A percentile compares a stretch with the other conserved stretches of the same genome.
These are phyloP conservation scores for Lindgomyces ingoldianus DNA, from an alignment of 495 filamentous ascomycete species.

Conservation along the genomic window DNA sequence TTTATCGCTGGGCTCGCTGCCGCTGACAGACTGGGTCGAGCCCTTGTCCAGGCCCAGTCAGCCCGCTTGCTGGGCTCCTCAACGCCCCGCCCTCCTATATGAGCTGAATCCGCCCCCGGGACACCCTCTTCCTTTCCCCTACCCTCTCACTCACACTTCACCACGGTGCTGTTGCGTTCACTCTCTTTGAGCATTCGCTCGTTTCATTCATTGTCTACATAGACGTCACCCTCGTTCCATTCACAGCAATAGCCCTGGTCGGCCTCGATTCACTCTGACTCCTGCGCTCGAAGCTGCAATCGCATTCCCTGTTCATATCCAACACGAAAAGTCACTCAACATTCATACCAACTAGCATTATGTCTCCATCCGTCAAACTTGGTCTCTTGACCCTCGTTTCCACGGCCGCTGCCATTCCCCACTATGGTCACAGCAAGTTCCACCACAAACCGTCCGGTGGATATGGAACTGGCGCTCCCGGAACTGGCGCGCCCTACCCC, in stretches of 20 bases:
- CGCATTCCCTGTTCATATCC: constrained; percentile 11
- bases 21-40: background rate
- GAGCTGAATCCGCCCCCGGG: constrained; percentile 14
- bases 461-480: constrained; percentile 23
- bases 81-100: constrained; percentile 24
- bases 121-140: constrained; percentile 15
- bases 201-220: constrained; percentile 41
- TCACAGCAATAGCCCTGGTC: constrained; percentile 44
- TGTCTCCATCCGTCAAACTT: constrained; percentile 34
- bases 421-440: constrained; percentile 15
- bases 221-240: constrained; percentile 23
- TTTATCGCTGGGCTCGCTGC: constrained; percentile 15
- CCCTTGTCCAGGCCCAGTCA: constrained; percentile 10
- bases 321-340: constrained; percentile 3
- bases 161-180: constrained; percentile 36
- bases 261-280: constrained; percentile 26
- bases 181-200: constrained; percentile 46
- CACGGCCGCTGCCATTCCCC: constrained; percentile 30
- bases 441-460: constrained; percentile 24
- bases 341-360: constrained; percentile 8
- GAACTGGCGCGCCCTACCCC: constrained; percentile 29
- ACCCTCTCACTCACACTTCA: constrained; percentile 8
- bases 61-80: background rate
- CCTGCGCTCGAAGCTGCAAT: constrained; percentile 39
- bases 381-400: constrained; percentile 38